Conservation (phyloP, 257 asterid genomes). For the Oldenlandia corymbosa region DNA sequence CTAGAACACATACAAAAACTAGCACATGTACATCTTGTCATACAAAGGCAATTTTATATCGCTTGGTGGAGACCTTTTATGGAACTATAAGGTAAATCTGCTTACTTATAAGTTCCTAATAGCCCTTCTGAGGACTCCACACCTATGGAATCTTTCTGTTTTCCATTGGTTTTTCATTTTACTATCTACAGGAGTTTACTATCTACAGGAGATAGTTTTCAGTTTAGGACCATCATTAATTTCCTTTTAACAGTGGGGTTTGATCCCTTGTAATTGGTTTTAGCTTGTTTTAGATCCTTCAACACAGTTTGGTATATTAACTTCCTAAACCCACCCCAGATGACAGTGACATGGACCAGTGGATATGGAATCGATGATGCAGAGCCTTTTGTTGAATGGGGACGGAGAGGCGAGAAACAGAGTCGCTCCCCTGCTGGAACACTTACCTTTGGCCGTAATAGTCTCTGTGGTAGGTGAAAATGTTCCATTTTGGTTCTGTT, state of each 20-base stretch:
- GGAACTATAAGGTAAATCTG: too few species aligned
- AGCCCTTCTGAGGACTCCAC: too few species aligned
- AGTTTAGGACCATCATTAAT: neutral
- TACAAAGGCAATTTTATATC: neutral
- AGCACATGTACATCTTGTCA: neutral
- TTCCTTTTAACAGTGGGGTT: neutral
- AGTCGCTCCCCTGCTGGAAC: constrained; percentile 75
- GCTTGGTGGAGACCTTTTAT: too few species aligned
- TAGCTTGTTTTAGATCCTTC: neutral
- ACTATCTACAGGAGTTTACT: neutral
- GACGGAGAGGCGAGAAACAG: constrained; percentile 50
- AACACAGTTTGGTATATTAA: neutral
- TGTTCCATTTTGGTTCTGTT: neutral
- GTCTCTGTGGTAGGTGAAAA: constrained; percentile 76
- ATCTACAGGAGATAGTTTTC: too few species aligned
- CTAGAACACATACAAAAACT: too few species aligned
- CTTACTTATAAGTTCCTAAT: too few species aligned
- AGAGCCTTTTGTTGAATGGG: constrained; percentile 85
- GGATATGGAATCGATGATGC: constrained; percentile 60
- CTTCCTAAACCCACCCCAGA: constrained; percentile 33
- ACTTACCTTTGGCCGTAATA: constrained; percentile 63
- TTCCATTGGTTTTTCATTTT: neutral
- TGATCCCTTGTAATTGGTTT: too few species aligned
- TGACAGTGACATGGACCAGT: constrained; percentile 98
- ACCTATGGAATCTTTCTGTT: too few species aligned